Evolutionary conservation across 208 protist genomes (phyloP), one percentile per base, ranked within the genome.

Genomic region (Leptomonas pyrrhocoris): DNA sequence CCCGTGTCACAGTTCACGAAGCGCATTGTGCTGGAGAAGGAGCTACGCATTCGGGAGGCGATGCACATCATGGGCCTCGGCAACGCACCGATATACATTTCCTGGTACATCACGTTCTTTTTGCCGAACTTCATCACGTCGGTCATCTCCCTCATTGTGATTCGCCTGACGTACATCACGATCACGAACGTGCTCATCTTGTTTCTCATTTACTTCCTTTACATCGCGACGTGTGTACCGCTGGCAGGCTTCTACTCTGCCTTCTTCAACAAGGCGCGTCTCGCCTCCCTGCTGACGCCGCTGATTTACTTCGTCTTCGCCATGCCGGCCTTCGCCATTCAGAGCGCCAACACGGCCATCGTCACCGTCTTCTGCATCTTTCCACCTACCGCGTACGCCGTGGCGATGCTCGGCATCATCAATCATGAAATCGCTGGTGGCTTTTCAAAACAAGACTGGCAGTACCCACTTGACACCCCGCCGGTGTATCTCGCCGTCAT

Each of bases 11-110:
- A 90, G 80, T 69, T 88, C 67, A 89, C 87, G 9, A 92, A 86
- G 68, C 76, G 73, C 9, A 81, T 96, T 49, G 91, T 96, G 45
- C 42, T 90, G 46, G 89, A 96, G 64, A 96, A 96, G 75, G 92
- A 96, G 74, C 57, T 93, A 56, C 87, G 86, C 28, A 81, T 96
- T 23, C 84, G 88, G 25, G 86, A 96, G 72, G 81, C 86, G 25
- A 87, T 95, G 81, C 73, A 90, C 18, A 95, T 96, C 66, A 96
- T 96, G 92, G 92, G 92, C 13, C 76, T 96, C 2, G 69, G 63
- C 28, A 72, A 86, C 72, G 51, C 59, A 15, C 66, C 80, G 30
- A 78, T 93, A 58, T 92, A 90, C 56, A 28, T 86, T 1, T 61
- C 74, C 1, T 92, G 79, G 81, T 79, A 87, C 40, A 34, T 96